Conservation (phyloP, 2,329 filamentous ascomycete species). For the Aspergillus sergii region DNA sequence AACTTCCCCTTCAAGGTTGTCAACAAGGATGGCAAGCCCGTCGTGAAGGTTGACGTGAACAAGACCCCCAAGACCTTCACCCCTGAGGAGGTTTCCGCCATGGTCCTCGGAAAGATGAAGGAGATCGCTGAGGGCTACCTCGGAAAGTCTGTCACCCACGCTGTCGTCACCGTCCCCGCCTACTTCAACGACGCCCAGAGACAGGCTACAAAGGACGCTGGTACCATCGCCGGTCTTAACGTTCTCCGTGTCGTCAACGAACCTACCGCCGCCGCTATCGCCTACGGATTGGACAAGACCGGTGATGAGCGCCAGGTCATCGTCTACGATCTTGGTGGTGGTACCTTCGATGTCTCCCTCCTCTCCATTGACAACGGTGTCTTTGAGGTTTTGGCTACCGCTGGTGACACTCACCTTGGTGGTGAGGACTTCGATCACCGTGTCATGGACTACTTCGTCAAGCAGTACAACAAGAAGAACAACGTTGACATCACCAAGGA, state of each 20-base stretch:
- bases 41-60: slow-evolving; percentile 69
- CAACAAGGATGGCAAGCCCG: slow-evolving; percentile 86
- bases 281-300: slow-evolving; percentile 89
- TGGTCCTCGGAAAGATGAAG: slow-evolving; percentile 70
- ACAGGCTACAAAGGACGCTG: slow-evolving; percentile 95
- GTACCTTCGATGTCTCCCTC: slow-evolving; percentile 92
- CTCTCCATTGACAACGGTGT: slow-evolving; percentile 89
- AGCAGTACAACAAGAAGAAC: slow-evolving; percentile 99
- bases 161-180: slow-evolving; percentile 87
- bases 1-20: slow-evolving; percentile 97
- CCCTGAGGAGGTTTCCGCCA: slow-evolving; percentile 68
- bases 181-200: slow-evolving; percentile 99
- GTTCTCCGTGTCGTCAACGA: slow-evolving; percentile 97
- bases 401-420: slow-evolving; percentile 96
- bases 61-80: slow-evolving; percentile 63
- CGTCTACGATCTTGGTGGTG: slow-evolving; percentile 91
- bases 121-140: slow-evolving; percentile 65
- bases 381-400: slow-evolving; percentile 91
- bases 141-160: slow-evolving; percentile 63
- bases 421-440: slow-evolving; percentile 99
- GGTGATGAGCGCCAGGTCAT: slow-evolving; percentile 84
- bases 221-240: slow-evolving; percentile 87
- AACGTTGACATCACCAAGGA: slow-evolving; percentile 90
- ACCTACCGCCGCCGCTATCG: slow-evolving; percentile 91
- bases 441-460: slow-evolving; percentile 93